A percentile compares a stretch with the other conserved stretches of the same genome.
phyloP scores from a whole-genome alignment of 352 stramenopile genomes.

The Pythium chondricola region DNA sequence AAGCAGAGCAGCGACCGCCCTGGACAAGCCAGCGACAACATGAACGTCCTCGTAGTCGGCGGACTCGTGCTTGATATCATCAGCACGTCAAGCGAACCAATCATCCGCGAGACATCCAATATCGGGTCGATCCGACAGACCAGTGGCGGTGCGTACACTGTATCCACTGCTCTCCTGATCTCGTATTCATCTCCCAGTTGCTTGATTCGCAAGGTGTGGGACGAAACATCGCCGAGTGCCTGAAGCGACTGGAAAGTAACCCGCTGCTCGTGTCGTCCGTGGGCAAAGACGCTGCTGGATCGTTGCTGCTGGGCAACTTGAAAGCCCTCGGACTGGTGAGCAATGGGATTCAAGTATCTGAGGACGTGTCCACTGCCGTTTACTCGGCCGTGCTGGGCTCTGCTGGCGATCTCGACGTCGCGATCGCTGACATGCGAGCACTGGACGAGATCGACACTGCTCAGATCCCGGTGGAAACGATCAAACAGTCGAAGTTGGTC shows the following conservation, averaged over 20 bases:
- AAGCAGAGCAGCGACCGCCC: neutral
- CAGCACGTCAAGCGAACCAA: constrained; percentile 52
- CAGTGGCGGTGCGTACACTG: constrained; percentile 44
- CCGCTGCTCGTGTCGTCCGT: constrained; percentile 80
- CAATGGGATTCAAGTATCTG: constrained; percentile 45
- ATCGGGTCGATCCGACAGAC: constrained; percentile 79
- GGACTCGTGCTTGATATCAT: constrained; percentile 86
- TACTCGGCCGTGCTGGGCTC: constrained; percentile 81
- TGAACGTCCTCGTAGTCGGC: constrained; percentile 76
- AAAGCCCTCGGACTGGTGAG: constrained; percentile 48
- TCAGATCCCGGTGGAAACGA: constrained; percentile 33
- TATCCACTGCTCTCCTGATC: neutral
- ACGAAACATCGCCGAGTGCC: constrained; percentile 89
- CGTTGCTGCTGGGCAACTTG: constrained; percentile 66
- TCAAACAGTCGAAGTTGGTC: constrained; percentile 47
- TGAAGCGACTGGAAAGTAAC: constrained; percentile 58
- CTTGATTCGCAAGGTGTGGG: constrained; percentile 71
- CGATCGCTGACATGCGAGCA: constrained; percentile 83
- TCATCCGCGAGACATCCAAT: constrained; percentile 82
- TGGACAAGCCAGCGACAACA: neutral
- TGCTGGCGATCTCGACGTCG: constrained; percentile 74
- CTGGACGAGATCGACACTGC: constrained; percentile 62
- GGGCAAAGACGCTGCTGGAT: constrained; percentile 66
- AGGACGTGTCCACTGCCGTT: constrained; percentile 61
- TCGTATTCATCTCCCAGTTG: constrained; percentile 1